Base-by-base conservation (phyloP, 495 filamentous ascomycete genomes). In the Copromyces sp. region DNA sequence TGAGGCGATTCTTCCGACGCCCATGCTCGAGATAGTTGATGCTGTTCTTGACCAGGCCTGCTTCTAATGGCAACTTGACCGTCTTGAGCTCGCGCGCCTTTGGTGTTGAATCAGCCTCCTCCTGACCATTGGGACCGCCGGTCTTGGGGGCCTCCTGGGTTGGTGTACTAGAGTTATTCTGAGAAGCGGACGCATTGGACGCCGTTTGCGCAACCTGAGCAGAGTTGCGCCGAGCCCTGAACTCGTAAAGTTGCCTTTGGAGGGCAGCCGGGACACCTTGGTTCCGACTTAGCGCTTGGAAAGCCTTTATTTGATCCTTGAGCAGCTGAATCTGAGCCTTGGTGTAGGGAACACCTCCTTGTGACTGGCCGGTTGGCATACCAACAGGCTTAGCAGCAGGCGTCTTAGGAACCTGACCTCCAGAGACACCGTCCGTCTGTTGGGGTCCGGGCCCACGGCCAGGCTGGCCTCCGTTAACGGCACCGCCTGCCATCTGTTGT, bases 21-120 rank as follows among this genome's bases (percentile, higher is more conserved):
- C 84, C 84, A 78, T 98, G 94, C 40, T 93, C 90, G n/a, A 86
- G 83, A 78, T 95, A 97, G 78, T 86, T 90, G 77, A 98, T 93
- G 37, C 78, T 77, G 79, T 84, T 79, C 80, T 85, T 76, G 80
- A 85, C 74, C 86, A 85, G 74, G 76, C 82, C 78, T 24, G 77
- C 74, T 79, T 86, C 82, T 71, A 90, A 91, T 0, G 93, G 93
- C 6, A 89, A 89, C 75, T 89, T 90, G 75, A 91, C 89, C 3
- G 83, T 89, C 77, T 91, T 85, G 80, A 74, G 85, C 16, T 72
- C 77, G 38, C 78, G 83, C 65, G 74, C 81, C 37, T 83, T 82
- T 16, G 80, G 77, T 24, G 53, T 70, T 0, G 74, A 45, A 2
- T 75, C 40, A 29, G 72, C 73, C 40, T 83, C 82, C 11, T 77